These are phyloP conservation scores for Nicotiana tabacum DNA, from an alignment of 257 asterid genomes.

Conservation along the genomic window DNA sequence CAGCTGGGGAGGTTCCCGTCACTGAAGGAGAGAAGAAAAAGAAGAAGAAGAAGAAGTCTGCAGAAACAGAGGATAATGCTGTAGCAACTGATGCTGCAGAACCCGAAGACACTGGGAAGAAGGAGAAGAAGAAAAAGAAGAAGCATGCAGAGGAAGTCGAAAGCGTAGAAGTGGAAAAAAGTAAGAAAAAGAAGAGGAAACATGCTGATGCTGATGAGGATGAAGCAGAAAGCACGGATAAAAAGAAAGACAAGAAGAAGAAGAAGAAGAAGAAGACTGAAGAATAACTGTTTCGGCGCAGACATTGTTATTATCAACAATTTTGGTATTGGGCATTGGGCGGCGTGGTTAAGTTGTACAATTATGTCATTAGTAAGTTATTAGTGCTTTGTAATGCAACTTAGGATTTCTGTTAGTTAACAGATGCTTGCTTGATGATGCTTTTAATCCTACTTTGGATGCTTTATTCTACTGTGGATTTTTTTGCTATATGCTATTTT, in stretches of 20 bases:
- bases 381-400: not conserved
- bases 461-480: not conserved
- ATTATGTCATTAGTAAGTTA: not conserved
- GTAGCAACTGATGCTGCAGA: conserved; percentile 21
- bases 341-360: not conserved
- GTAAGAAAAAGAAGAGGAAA: conserved; percentile 69
- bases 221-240: not conserved
- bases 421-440: not conserved
- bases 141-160: conserved; percentile 26
- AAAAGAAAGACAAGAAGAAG: conserved; percentile 35
- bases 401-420: not conserved
- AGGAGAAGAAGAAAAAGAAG: conserved; percentile 50
- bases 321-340: not conserved
- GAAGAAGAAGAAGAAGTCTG: conserved; percentile 36
- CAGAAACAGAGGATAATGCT: conserved; percentile 23
- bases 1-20: conserved; percentile 25
- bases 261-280: conserved; percentile 46
- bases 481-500: not conserved
- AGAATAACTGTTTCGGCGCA: conserved; percentile 20
- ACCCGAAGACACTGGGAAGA: conserved; percentile 35
- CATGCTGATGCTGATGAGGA: conserved; percentile 38
- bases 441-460: not conserved
- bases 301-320: not conserved
- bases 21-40: conserved; percentile 34
- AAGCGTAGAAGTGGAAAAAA: conserved; percentile 24